A percentile compares a stretch with the other conserved stretches of the same genome.
These are phyloP conservation scores for Dactylorhiza incarnata DNA, from an alignment of 106 monocot species.

Conservation along the genomic window DNA sequence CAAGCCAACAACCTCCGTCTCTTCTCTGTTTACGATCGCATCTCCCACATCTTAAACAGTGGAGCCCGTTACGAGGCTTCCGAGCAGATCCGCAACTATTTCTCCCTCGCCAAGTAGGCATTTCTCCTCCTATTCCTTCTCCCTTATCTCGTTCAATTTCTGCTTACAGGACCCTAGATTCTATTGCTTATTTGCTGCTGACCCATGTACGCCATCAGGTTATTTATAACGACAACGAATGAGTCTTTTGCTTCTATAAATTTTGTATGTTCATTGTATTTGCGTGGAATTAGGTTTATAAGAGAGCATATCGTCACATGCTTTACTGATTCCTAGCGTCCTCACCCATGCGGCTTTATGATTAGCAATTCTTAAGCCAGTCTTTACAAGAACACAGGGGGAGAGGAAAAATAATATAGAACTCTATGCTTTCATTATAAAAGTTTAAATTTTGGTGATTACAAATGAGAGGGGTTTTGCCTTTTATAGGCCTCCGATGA, in stretches of 20 bases:
- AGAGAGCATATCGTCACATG: too few relatives aligned
- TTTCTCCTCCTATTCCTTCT: too few relatives aligned
- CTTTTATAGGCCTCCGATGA: too few relatives aligned
- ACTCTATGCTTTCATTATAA: too few relatives aligned
- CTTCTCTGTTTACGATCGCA: conserved; percentile 3
- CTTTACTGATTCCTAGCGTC: too few relatives aligned
- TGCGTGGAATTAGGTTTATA: not conserved
- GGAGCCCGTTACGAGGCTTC: not conserved
- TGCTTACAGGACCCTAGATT: not conserved
- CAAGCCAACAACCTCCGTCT: conserved; percentile 10
- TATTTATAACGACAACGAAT: not conserved
- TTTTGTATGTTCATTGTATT: not conserved
- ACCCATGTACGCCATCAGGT: not conserved
- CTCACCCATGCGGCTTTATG: too few relatives aligned
- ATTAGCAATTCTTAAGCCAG: too few relatives aligned
- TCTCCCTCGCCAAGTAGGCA: conserved; percentile 4
- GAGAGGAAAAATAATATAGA: too few relatives aligned
- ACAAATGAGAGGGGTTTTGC: too few relatives aligned
- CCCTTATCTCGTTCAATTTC: not conserved
- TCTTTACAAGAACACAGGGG: too few relatives aligned
- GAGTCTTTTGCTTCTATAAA: not conserved
- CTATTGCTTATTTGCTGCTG: not conserved
- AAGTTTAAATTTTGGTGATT: too few relatives aligned
- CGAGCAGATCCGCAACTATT: not conserved
- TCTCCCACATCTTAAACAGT: not conserved